These are phyloP conservation scores for Penicillium simplicissimum DNA, from an alignment of 495 filamentous ascomycete genomes.

Conservation along the genomic window DNA sequence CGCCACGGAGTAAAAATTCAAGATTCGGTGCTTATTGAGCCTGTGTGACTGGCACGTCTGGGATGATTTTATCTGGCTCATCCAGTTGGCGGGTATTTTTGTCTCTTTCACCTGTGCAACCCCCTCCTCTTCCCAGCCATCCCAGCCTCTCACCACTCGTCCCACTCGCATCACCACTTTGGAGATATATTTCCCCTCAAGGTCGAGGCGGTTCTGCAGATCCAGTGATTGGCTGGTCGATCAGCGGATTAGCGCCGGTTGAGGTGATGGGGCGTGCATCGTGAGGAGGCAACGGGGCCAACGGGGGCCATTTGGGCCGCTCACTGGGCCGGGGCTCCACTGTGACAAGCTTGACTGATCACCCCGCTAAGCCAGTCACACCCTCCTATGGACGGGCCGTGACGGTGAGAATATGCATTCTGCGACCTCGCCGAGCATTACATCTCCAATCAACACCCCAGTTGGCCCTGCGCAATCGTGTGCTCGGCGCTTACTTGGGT, in stretches of 20 bases:
- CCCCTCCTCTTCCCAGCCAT: neutral
- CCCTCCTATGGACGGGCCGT: conserved; percentile 10
- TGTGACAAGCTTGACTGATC: conserved; percentile 43
- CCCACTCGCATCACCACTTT: neutral
- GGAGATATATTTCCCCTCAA: neutral
- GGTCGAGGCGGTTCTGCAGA: conserved; percentile 33
- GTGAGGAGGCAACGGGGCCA: conserved; percentile 16
- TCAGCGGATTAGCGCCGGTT: conserved; percentile 39
- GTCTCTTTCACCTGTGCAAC: conserved; percentile 3
- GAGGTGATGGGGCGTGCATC: conserved; percentile 42
- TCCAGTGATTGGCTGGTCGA: conserved; percentile 39
- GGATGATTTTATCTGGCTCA: neutral
- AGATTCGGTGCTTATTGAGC: conserved; percentile 14
- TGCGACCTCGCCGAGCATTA: conserved; percentile 13
- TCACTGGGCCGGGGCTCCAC: conserved; percentile 30
- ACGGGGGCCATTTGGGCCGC: conserved; percentile 6
- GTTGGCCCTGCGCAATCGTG: conserved; percentile 21
- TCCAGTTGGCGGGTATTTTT: conserved; percentile 14
- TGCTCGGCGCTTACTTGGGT: conserved; percentile 38
- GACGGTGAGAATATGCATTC: conserved; percentile 24
- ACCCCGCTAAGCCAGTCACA: conserved; percentile 33
- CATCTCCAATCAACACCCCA: conserved; percentile 32
- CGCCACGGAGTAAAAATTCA: neutral
- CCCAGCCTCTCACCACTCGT: neutral
- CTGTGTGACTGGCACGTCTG: conserved; percentile 9